These are phyloP conservation scores for Dentipellis fragilis DNA, from an alignment of 768 basidiomycete species.

Conservation along the genomic window DNA sequence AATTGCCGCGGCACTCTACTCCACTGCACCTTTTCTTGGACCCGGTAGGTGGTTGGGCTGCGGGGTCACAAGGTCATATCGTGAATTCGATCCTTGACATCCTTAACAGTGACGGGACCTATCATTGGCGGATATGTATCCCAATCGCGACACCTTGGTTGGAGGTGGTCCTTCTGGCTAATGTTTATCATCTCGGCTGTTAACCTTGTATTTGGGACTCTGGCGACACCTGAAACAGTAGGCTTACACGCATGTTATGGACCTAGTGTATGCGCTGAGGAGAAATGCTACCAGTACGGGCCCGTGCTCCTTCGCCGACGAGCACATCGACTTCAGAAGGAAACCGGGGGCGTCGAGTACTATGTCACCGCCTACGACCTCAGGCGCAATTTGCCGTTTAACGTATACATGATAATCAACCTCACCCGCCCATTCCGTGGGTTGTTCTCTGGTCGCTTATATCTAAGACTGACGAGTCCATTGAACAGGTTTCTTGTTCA, in stretches of 20 bases:
- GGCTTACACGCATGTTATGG: slow-evolving; percentile 21
- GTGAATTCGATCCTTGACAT: background rate
- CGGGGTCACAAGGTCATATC: background rate
- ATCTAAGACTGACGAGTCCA: slow-evolving; percentile 4
- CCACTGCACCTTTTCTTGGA: slow-evolving; percentile 47
- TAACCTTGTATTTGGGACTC: slow-evolving; percentile 34
- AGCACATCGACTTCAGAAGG: slow-evolving; percentile 32
- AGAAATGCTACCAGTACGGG: slow-evolving; percentile 31
- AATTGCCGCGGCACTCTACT: slow-evolving; percentile 48
- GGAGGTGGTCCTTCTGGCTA: slow-evolving; percentile 60
- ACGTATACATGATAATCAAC: slow-evolving; percentile 35
- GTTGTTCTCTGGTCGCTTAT: slow-evolving; percentile 8
- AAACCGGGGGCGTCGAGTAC: slow-evolving; percentile 28
- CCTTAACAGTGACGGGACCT: slow-evolving; percentile 44
- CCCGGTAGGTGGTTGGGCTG: slow-evolving; percentile 28
- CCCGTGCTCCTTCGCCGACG: slow-evolving; percentile 50
- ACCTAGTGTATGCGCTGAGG: background rate
- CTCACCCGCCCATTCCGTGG: slow-evolving; percentile 46
- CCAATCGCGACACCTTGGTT: slow-evolving; percentile 33
- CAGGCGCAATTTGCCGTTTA: slow-evolving; percentile 30
- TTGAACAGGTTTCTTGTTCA: slow-evolving; percentile 42
- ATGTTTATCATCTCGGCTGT: slow-evolving; percentile 44
- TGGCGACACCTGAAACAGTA: slow-evolving; percentile 44
- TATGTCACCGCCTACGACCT: slow-evolving; percentile 45
- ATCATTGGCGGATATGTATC: slow-evolving; percentile 59